Conservation (phyloP, 2,329 filamentous ascomycete genomes). For the Furcasterigmium furcatum region DNA sequence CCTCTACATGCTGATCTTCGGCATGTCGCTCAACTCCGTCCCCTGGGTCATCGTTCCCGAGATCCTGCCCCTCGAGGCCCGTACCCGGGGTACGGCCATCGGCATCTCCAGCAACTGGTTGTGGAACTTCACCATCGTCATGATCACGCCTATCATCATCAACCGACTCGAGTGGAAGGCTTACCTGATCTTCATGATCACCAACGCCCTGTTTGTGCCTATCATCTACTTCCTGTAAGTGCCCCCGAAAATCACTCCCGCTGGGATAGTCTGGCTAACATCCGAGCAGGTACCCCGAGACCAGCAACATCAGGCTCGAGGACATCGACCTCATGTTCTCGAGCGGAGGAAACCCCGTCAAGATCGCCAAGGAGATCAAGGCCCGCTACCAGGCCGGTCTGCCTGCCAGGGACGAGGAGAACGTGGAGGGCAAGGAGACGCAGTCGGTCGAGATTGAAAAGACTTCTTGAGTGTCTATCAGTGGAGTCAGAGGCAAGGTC, state of each 20-base stretch:
- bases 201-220: constrained; percentile 41
- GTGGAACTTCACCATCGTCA: constrained; percentile 36
- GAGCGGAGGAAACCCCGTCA: constrained; percentile 11
- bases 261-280: too few species aligned
- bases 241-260: too few species aligned
- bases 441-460: too few species aligned
- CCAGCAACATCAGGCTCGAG: constrained; percentile 42
- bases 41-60: constrained; percentile 34
- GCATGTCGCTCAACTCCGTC: constrained; percentile 20
- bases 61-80: constrained; percentile 26
- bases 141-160: constrained; percentile 48
- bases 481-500: too few species aligned
- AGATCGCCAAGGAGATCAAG: constrained; percentile 6
- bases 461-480: too few species aligned
- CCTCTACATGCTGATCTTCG: constrained; percentile 11
- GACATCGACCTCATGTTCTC: constrained; percentile 48
- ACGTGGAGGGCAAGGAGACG: too few species aligned
- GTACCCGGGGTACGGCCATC: constrained; percentile 26
- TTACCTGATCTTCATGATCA: constrained; percentile 48
- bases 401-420: too few species aligned
- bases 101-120: constrained; percentile 31
- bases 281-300: constrained; percentile 56
- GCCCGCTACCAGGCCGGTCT: too few species aligned
- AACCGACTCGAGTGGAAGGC: constrained; percentile 44
- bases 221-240: constrained; percentile 37